Conservation (phyloP, 2,329 filamentous ascomycete species). For the Diaporthe sp. region DNA sequence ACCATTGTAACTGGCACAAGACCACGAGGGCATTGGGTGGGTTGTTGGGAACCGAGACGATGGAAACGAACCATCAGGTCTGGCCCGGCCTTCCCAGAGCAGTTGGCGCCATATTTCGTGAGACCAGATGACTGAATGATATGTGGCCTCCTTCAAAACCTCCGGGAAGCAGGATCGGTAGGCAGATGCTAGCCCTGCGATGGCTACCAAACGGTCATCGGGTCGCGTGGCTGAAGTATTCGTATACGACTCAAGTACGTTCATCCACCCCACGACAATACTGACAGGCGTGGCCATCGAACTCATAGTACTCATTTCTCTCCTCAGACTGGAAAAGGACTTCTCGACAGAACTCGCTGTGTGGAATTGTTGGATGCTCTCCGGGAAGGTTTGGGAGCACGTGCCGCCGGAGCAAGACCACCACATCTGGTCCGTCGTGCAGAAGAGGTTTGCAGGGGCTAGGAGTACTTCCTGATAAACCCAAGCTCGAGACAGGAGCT, state of each 20-base stretch:
- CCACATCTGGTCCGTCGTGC: slow-evolving; percentile 7
- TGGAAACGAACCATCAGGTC: background rate
- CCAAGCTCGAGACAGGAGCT: slow-evolving; percentile 26
- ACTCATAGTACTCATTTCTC: background rate
- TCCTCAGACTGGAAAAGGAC: background rate
- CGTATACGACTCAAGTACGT: background rate
- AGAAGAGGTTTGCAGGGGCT: slow-evolving; percentile 24
- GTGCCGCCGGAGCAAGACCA: slow-evolving; percentile 11
- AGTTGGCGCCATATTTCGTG: background rate
- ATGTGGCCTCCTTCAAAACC: background rate
- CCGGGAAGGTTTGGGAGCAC: background rate
- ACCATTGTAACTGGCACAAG: background rate
- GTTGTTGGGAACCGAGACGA: background rate
- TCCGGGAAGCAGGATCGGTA: background rate
- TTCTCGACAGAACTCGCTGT: background rate
- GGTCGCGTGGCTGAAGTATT: background rate
- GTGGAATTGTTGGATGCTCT: background rate
- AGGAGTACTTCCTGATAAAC: slow-evolving; percentile 25
- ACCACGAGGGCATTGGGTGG: slow-evolving; percentile 22
- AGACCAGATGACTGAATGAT: slow-evolving; percentile 9
- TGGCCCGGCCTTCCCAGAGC: background rate
- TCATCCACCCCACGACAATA: background rate
- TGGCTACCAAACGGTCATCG: slow-evolving; percentile 21
- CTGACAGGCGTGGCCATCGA: background rate
- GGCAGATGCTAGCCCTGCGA: slow-evolving; percentile 8